These are phyloP conservation scores for Pyricularia pennisetigena DNA, from an alignment of 2,329 filamentous ascomycete species.

Conservation along the genomic window DNA sequence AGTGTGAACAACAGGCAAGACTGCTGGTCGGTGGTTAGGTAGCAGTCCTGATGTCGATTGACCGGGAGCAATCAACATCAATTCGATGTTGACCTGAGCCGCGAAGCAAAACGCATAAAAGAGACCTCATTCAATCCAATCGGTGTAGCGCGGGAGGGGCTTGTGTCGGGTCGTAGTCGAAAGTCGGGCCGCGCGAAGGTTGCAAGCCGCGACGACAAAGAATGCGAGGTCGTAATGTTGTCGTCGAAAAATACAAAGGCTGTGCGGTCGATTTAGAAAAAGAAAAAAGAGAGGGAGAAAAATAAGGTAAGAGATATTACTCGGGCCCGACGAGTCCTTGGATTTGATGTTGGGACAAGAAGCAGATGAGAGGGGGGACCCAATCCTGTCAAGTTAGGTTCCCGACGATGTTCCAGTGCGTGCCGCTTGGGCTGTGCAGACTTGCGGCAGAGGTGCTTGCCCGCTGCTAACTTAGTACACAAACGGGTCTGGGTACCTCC, in stretches of 20 bases:
- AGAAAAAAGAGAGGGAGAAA: background rate
- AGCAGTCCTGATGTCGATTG: conserved; percentile 1
- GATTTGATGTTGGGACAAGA: conserved; percentile 1
- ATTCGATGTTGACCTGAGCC: conserved; percentile 1
- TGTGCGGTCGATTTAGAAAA: background rate
- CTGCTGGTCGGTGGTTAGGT: background rate
- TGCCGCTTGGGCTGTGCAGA: background rate
- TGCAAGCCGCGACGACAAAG: background rate
- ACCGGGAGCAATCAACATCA: conserved; percentile 1
- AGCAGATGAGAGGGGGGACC: background rate
- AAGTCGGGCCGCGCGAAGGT: background rate
- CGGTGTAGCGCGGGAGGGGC: background rate
- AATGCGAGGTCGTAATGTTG: background rate
- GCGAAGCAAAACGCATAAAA: background rate
- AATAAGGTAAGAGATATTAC: background rate
- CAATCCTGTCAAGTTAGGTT: background rate
- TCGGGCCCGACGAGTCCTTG: background rate
- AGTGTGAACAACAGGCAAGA: background rate
- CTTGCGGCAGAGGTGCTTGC: background rate
- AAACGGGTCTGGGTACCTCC: background rate
- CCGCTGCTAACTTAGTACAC: background rate
- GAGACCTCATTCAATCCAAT: background rate
- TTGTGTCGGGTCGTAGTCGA: conserved; percentile 3
- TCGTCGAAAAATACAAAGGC: background rate
- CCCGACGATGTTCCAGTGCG: background rate